A percentile compares a stretch with the other conserved stretches of the same genome.
These are phyloP conservation scores for Neonothopanus nambi DNA, from an alignment of 1,284 basidiomycete species.

Conservation along the genomic window DNA sequence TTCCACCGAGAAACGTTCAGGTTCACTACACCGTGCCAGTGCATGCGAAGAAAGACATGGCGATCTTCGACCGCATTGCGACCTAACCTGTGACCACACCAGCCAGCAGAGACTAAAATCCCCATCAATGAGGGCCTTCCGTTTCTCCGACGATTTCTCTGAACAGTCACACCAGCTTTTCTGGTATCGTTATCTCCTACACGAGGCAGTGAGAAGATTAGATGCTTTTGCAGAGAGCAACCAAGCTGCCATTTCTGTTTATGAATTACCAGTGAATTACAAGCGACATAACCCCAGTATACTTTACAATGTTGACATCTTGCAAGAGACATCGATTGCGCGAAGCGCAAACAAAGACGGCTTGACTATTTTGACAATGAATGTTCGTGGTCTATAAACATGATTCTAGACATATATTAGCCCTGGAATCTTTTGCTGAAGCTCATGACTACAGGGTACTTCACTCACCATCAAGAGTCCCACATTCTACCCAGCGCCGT, in stretches of 20 bases:
- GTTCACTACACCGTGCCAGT: not conserved
- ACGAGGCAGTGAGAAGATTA: constrained; percentile 6
- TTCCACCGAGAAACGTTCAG: not conserved
- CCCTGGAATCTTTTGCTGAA: not conserved
- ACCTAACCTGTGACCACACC: not conserved
- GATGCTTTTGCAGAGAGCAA: not conserved
- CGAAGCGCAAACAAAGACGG: not conserved
- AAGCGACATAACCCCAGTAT: too few species aligned
- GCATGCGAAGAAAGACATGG: not conserved
- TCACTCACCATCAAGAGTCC: not conserved
- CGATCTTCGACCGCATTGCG: not conserved
- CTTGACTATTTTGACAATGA: too few species aligned
- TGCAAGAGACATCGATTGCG: not conserved
- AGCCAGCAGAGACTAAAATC: too few species aligned
- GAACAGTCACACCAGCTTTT: not conserved
- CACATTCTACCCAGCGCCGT: constrained; percentile 65
- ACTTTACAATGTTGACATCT: too few species aligned
- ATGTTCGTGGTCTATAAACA: too few species aligned
- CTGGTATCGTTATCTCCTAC: constrained; percentile 4
- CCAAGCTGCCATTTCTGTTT: not conserved
- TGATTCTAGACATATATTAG: not conserved
- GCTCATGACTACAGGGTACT: too few species aligned
- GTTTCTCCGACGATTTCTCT: constrained; percentile 10
- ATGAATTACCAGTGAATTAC: not conserved
- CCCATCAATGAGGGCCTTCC: not conserved